Evolutionary conservation across 2,329 filamentous ascomycete species (phyloP), one percentile per base, ranked within the genome.

Genomic region (Akanthomyces lecanii): DNA sequence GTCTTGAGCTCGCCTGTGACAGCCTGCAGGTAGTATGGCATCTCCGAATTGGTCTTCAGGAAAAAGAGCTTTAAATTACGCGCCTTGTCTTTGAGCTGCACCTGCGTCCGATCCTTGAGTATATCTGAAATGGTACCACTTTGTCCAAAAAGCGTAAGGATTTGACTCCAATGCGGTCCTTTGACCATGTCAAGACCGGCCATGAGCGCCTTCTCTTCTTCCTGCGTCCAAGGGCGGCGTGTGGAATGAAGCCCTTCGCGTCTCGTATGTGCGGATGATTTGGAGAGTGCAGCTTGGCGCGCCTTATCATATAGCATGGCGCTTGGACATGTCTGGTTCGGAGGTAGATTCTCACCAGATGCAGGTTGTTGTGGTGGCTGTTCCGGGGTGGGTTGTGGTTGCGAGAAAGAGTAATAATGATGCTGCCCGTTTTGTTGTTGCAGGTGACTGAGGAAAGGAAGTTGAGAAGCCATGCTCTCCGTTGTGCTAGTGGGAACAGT

Each of bases 131-230:
- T 85, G 0, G 88, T 89, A 5, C 92, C 92, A 48, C 89, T 89
- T 0, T 86, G 83, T 0, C 92, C 92, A 72, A 94, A 96, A 48
- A 96, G 25, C 1, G 88, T 88, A 14, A 97, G 79, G 53, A 97
- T 97, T 72, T 96, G 92, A 68, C 90, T 94, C 92, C 92, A 97
- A 70, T 97, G 92, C 21, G 92, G 92, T 0, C 92, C 92, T 72
- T 93, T 92, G 53, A 97, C 92, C 72, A 89, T 86, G 71, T 96
- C 92, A 4, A 97, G 84, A 1, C 92, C 92, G 55, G 89, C 86
- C 89, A 97, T 94, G 21, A 97, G 81, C 0, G 92, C 92, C 73
- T 92, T 92, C 72, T 97, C 92, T 75, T 97, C 92, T 66, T 95
- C 91, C 4, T 89, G 87, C 0, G 89, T 91, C 92, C 92, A 97